Conservation (phyloP, 306 rosid species). For the Dalbergia oliveri region DNA sequence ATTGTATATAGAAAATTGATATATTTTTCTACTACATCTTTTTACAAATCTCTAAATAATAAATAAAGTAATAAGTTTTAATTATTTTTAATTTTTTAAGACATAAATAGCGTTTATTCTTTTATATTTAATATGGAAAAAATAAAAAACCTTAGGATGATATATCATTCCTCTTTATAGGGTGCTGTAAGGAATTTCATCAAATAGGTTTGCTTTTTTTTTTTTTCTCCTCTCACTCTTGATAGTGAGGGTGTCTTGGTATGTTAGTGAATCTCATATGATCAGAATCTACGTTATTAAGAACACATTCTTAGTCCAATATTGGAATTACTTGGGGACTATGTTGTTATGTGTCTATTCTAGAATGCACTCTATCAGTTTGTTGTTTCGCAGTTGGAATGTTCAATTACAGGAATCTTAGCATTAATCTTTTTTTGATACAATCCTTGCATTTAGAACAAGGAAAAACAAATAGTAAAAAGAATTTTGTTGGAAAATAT, state of each 20-base stretch:
- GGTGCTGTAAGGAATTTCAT: background rate
- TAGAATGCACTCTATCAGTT: background rate
- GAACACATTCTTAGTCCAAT: background rate
- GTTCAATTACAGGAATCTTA: background rate
- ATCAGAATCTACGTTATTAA: background rate
- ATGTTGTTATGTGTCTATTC: background rate
- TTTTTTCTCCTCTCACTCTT: background rate
- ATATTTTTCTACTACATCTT: too few species aligned
- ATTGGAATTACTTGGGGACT: background rate
- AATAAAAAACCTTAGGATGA: too few species aligned
- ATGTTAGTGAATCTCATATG: slow-evolving; percentile 11
- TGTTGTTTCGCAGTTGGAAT: background rate
- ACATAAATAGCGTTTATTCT: too few species aligned
- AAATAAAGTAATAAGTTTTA: too few species aligned
- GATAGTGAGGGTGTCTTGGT: background rate
- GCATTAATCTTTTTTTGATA: background rate
- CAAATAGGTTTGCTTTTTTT: background rate
- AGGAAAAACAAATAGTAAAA: background rate
- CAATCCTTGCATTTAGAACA: too few species aligned
- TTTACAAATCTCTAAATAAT: too few species aligned
- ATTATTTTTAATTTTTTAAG: too few species aligned
- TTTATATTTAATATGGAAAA: too few species aligned
- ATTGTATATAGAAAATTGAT: too few species aligned
- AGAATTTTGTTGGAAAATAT: background rate
- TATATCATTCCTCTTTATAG: background rate